A percentile compares a stretch with the other conserved stretches of the same genome.
Conservation (phyloP, 306 rosid species). For the Pterocarpus santalinus region DNA sequence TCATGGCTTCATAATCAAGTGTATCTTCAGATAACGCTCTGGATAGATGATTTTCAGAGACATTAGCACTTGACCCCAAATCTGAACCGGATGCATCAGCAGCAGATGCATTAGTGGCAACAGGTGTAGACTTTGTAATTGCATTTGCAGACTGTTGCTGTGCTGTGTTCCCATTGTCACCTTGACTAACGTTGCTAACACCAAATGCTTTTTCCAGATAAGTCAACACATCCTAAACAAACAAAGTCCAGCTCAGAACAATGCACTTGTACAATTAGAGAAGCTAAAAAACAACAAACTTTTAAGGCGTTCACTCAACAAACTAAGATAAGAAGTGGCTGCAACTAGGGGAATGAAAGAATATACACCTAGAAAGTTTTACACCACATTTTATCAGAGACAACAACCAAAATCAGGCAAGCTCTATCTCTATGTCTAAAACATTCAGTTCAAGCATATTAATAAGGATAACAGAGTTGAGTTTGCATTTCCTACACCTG, state of each 20-base stretch:
- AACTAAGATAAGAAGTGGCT: background rate
- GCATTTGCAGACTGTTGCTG: constrained; percentile 71
- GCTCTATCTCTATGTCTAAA: background rate
- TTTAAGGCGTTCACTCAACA: constrained; percentile 28
- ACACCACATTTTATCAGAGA: constrained; percentile 19
- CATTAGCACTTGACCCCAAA: constrained; percentile 65
- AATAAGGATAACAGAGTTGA: background rate
- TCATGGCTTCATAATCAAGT: constrained; percentile 76
- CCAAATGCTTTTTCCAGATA: constrained; percentile 90
- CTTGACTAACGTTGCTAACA: constrained; percentile 72
- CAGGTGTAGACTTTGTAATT: constrained; percentile 70
- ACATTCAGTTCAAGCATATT: constrained; percentile 35
- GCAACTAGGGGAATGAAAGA: constrained; percentile 5
- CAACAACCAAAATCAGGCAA: constrained; percentile 16
- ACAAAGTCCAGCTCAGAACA: constrained; percentile 46
- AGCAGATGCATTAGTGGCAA: constrained; percentile 62
- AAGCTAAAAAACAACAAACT: constrained; percentile 30
- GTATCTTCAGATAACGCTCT: constrained; percentile 85
- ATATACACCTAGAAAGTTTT: constrained; percentile 34
- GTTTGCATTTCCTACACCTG: constrained; percentile 23
- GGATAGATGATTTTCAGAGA: constrained; percentile 71
- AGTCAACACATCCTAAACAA: constrained; percentile 81
- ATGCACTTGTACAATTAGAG: constrained; percentile 42
- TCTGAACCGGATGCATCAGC: constrained; percentile 76
- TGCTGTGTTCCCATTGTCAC: constrained; percentile 65